A percentile compares a stretch with the other conserved stretches of the same genome.
Evolutionary conservation across 163 green algal species (phyloP).

Genomic region (Prototheca wickerhamii): DNA sequence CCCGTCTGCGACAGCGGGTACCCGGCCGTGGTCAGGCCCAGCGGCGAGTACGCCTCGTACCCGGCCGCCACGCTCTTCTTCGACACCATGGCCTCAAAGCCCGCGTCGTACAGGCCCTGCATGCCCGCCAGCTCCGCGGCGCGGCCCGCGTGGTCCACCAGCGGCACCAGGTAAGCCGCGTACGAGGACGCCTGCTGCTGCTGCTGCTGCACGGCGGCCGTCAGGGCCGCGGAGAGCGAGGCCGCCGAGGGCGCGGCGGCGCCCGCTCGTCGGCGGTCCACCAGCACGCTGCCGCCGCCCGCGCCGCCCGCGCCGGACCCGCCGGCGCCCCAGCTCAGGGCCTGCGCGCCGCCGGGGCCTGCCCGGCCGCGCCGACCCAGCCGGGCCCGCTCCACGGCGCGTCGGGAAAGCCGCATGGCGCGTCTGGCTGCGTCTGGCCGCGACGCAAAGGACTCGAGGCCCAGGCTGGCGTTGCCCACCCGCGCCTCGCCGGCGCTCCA

Average conservation of each 20-base stretch:
- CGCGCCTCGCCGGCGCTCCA: slow-evolving; percentile 51
- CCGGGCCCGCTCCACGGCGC: too few species aligned
- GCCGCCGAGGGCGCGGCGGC: slow-evolving; percentile 2
- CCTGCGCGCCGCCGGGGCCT: neutral
- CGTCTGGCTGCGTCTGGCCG: too few species aligned
- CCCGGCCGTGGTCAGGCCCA: slow-evolving; percentile 5
- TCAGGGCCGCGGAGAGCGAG: neutral
- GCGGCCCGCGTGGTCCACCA: slow-evolving; percentile 16
- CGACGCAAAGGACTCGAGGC: neutral
- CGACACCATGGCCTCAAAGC: neutral
- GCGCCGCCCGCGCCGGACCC: neutral
- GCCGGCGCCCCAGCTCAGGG: neutral
- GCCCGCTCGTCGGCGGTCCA: neutral
- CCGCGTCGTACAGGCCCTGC: neutral
- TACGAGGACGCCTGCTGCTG: slow-evolving; percentile 14
- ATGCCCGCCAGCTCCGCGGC: neutral
- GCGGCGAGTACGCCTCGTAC: slow-evolving; percentile 2
- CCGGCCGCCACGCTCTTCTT: slow-evolving; percentile 10
- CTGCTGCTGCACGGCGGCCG: slow-evolving; percentile 1
- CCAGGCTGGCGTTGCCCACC: slow-evolving; percentile 13
- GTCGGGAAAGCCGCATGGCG: too few species aligned
- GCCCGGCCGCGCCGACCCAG: too few species aligned
- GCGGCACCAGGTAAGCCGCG: slow-evolving; percentile 11
- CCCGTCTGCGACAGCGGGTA: neutral
- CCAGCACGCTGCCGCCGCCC: too few species aligned